phyloP scores from a whole-genome alignment of 2,329 filamentous ascomycete species.

The Exophiala mesophila region DNA sequence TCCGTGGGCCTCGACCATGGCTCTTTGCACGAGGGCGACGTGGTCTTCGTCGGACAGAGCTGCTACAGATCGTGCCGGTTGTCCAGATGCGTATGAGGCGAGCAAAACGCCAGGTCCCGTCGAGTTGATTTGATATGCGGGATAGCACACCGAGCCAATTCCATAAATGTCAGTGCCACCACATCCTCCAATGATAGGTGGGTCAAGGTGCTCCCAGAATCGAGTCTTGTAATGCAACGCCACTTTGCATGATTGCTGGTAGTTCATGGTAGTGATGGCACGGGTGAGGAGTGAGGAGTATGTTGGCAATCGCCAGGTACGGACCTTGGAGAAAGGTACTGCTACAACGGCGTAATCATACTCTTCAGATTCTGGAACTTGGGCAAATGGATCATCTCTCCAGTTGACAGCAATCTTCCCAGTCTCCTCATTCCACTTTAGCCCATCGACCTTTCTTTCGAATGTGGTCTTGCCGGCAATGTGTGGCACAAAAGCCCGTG shows the following conservation, averaged over 20 bases:
- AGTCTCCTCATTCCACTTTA: conserved; percentile 49
- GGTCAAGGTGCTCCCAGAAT: conserved; percentile 52
- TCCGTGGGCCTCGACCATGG: conserved; percentile 65
- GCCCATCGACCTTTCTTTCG: conserved; percentile 52
- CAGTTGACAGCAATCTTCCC: conserved; percentile 56
- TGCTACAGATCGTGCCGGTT: conserved; percentile 25
- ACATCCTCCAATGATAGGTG: conserved; percentile 61
- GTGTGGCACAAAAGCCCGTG: conserved; percentile 58
- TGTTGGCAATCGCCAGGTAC: conserved; percentile 56
- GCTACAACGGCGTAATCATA: conserved; percentile 66
- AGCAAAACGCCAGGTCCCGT: conserved; percentile 59
- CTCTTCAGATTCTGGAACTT: conserved; percentile 42
- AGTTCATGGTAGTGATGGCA: conserved; percentile 48
- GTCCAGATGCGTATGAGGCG: conserved; percentile 48
- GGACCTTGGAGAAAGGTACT: conserved; percentile 60
- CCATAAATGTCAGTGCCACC: conserved; percentile 55
- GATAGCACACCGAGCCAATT: conserved; percentile 61
- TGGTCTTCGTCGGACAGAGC: conserved; percentile 29
- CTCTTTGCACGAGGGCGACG: conserved; percentile 43
- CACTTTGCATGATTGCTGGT: conserved; percentile 51
- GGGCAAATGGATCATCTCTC: conserved; percentile 38
- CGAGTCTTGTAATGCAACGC: conserved; percentile 64
- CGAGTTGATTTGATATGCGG: conserved; percentile 61
- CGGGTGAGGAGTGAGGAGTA: conserved; percentile 48
- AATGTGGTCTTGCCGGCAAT: conserved; percentile 55